Evolutionary conservation across 208 protist genomes (phyloP).

Genomic region (Acanthamoeba triangularis): DNA sequence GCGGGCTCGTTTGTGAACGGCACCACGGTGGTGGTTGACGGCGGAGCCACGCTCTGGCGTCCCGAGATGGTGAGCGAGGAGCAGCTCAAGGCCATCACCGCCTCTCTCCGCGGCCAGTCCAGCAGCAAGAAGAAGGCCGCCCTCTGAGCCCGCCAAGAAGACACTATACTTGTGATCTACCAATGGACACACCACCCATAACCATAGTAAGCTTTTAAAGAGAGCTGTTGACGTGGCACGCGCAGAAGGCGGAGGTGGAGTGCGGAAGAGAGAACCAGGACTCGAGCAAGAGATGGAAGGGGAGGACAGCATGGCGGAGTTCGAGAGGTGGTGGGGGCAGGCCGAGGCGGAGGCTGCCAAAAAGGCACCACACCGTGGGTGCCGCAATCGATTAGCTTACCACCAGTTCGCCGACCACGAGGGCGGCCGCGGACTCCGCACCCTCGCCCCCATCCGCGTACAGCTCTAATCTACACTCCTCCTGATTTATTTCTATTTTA

Average conservation of each 20-base stretch:
- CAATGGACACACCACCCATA: too few species aligned
- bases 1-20: slow-evolving; percentile 40
- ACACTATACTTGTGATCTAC: too few species aligned
- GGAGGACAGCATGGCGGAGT: background rate
- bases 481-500: background rate
- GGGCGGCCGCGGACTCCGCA: background rate
- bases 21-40: slow-evolving; percentile 55
- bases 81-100: slow-evolving; percentile 50
- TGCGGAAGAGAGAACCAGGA: too few species aligned
- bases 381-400: background rate
- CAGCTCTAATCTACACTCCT: background rate
- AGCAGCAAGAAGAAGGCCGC: slow-evolving; percentile 28
- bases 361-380: background rate
- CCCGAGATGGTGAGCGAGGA: slow-evolving; percentile 49
- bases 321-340: background rate
- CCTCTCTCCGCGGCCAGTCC: background rate
- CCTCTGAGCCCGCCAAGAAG: background rate
- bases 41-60: slow-evolving; percentile 18
- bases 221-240: background rate
- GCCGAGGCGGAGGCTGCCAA: background rate
- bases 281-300: background rate
- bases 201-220: too few species aligned
- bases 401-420: background rate
- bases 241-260: too few species aligned
- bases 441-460: background rate